A percentile compares a stretch with the other conserved stretches of the same genome.
These are phyloP conservation scores for Aspergillus floridensis DNA, from an alignment of 2,329 filamentous ascomycete genomes.

Conservation along the genomic window DNA sequence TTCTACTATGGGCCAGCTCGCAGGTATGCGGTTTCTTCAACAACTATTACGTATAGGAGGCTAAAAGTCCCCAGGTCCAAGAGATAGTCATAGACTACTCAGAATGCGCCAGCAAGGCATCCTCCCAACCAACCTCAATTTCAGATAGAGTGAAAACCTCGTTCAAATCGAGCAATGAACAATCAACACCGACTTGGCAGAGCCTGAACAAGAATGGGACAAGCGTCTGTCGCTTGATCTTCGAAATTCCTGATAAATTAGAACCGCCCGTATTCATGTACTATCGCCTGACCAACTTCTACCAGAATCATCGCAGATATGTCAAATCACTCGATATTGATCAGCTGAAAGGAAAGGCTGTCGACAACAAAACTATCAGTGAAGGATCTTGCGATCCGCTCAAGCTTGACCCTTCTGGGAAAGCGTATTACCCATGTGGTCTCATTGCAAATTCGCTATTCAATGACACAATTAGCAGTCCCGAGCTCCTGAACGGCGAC, in stretches of 20 bases:
- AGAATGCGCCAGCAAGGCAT: slow-evolving; percentile 61
- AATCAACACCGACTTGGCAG: slow-evolving; percentile 33
- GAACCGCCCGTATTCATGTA: slow-evolving; percentile 83
- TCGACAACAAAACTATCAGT: slow-evolving; percentile 60
- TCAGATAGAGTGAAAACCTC: slow-evolving; percentile 59
- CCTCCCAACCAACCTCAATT: slow-evolving; percentile 50
- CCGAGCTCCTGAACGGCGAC: slow-evolving; percentile 55
- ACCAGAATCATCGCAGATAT: slow-evolving; percentile 97
- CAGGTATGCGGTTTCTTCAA: slow-evolving; percentile 55
- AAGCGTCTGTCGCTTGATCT: slow-evolving; percentile 68
- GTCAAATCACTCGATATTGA: slow-evolving; percentile 82
- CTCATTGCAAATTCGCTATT: slow-evolving; percentile 96
- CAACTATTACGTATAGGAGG: neutral
- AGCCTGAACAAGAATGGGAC: slow-evolving; percentile 36
- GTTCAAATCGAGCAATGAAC: slow-evolving; percentile 61
- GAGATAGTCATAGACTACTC: slow-evolving; percentile 92
- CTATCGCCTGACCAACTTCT: slow-evolving; percentile 96
- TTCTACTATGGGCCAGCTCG: slow-evolving; percentile 80
- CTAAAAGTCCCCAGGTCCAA: slow-evolving; percentile 65
- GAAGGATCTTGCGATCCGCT: slow-evolving; percentile 75
- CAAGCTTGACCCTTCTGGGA: slow-evolving; percentile 52
- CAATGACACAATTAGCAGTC: slow-evolving; percentile 81
- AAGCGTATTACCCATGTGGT: slow-evolving; percentile 89
- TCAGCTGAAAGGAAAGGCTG: slow-evolving; percentile 73
- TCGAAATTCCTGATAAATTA: slow-evolving; percentile 76